These are phyloP conservation scores for Populus simonii DNA, from an alignment of 345 rosid genomes.

Conservation along the genomic window DNA sequence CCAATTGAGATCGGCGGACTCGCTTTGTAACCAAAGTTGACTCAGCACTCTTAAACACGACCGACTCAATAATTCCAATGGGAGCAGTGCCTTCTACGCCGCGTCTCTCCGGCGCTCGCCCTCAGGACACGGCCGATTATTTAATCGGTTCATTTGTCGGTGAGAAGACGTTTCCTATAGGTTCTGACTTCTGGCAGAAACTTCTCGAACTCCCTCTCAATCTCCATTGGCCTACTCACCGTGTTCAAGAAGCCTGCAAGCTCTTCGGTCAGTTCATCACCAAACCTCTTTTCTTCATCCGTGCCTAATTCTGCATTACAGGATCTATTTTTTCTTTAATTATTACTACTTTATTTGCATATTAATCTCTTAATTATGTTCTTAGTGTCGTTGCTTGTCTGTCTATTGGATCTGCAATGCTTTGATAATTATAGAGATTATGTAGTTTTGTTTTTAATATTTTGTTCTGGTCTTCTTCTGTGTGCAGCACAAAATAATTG, in stretches of 20 bases:
- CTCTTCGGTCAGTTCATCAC: slow-evolving; percentile 56
- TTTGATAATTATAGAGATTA: not conserved
- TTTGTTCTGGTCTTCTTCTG: not conserved
- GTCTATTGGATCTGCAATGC: not conserved
- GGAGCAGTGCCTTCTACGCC: slow-evolving; percentile 93
- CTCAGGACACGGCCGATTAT: slow-evolving; percentile 61
- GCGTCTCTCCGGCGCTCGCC: slow-evolving; percentile 30
- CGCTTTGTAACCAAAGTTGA: slow-evolving; percentile 36
- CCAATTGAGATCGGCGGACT: slow-evolving; percentile 33
- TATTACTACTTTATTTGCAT: not conserved
- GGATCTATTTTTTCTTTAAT: not conserved
- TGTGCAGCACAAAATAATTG: slow-evolving; percentile 70
- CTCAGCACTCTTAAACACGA: slow-evolving; percentile 10
- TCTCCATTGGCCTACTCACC: slow-evolving; percentile 66
- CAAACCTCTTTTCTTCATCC: not conserved
- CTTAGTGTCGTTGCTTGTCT: not conserved
- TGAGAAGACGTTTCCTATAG: slow-evolving; percentile 81
- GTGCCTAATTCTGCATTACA: not conserved
- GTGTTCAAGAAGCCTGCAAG: slow-evolving; percentile 66
- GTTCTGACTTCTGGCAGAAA: slow-evolving; percentile 93
- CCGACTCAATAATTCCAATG: slow-evolving; percentile 36
- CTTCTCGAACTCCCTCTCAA: slow-evolving; percentile 79
- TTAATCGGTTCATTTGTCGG: slow-evolving; percentile 81
- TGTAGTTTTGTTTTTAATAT: not conserved
- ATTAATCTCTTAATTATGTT: not conserved